Percentiles rank a stretch among this genome's conserved stretches.
These are phyloP conservation scores for Diaporthe citri DNA, from an alignment of 2,329 filamentous ascomycete species.

Conservation along the genomic window DNA sequence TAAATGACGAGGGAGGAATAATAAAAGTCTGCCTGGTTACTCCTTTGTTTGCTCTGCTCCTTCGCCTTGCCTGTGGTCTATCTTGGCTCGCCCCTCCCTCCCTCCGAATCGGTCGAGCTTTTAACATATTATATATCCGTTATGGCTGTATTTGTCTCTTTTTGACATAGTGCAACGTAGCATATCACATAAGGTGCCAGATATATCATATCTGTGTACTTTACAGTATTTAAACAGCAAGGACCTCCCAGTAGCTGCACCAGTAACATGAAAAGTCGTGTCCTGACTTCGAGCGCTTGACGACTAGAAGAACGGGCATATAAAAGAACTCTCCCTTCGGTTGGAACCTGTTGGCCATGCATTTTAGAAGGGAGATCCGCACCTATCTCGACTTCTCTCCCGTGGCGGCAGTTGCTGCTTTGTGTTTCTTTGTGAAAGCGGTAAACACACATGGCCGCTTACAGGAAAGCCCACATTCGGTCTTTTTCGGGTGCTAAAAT, in stretches of 20 bases:
- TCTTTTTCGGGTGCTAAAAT: not conserved
- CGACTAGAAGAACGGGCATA: not conserved
- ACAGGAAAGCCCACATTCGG: not conserved
- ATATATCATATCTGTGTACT: too few relatives aligned
- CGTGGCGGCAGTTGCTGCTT: not conserved
- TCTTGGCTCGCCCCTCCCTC: too few relatives aligned
- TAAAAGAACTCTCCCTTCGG: not conserved
- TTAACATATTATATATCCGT: too few relatives aligned
- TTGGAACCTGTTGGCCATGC: not conserved
- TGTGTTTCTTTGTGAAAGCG: not conserved
- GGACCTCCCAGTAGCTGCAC: not conserved
- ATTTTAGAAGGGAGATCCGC: not conserved
- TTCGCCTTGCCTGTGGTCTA: too few relatives aligned
- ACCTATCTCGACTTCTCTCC: not conserved
- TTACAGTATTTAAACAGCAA: not conserved
- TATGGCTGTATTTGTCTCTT: too few relatives aligned
- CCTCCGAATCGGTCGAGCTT: too few relatives aligned
- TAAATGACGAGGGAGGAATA: too few relatives aligned
- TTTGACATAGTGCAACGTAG: too few relatives aligned
- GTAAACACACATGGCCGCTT: not conserved
- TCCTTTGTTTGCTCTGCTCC: too few relatives aligned
- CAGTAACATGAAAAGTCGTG: not conserved
- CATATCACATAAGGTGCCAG: too few relatives aligned
- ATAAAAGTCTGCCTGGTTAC: too few relatives aligned
- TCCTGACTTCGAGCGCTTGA: not conserved